Base-by-base conservation (phyloP, 345 rosid species). In the Syzygium oleosum region DNA sequence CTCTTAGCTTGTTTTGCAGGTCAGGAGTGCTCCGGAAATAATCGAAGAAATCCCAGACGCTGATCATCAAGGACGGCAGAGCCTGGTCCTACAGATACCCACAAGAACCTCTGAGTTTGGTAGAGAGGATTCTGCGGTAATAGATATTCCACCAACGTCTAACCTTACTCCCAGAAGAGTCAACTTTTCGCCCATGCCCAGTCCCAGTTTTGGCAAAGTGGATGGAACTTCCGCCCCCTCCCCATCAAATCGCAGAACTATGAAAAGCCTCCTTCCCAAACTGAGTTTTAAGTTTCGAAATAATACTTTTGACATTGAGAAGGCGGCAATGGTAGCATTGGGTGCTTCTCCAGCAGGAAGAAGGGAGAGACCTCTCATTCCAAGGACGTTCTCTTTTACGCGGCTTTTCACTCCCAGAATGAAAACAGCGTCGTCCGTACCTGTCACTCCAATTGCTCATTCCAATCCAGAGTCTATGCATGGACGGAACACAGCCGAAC, bases 381-480 rank as follows among this genome's bases (percentile, higher is more conserved):
- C 93, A 58, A 96, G 98, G 88, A 93, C 95, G 34, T 87, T 92
- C 88, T 95, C 98, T 53, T 88, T 96, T 61, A 87, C 95, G 46
- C 94, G 92, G 90, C 79, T 95, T 84, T 91, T 97, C 88, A 89
- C 95, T 52, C 93, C 95, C 10, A 92, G 92, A 89, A 54, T 38
- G 59, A 96, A 90, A 91, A 93, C 87, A 86, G 86, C 98, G 52
- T 93, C 94, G 85, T 96, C 98, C 21, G 91, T 94, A 65, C 99
- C 99, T 2, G 94, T 89, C 88, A 94, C 95, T 52, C 98, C 96
- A 16, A 88, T 89, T 80, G 88, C 95, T 87, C 98, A 92, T 90
- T 97, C 98, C n/a, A 96, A 95, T 90, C 99, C 98, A 3, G 99
- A 93, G 94, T 96, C 99, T n/a, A 90, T 38, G 85, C 98, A 97